These are phyloP conservation scores for Epichloe typhina DNA, from an alignment of 2,329 filamentous ascomycete species.

Conservation along the genomic window DNA sequence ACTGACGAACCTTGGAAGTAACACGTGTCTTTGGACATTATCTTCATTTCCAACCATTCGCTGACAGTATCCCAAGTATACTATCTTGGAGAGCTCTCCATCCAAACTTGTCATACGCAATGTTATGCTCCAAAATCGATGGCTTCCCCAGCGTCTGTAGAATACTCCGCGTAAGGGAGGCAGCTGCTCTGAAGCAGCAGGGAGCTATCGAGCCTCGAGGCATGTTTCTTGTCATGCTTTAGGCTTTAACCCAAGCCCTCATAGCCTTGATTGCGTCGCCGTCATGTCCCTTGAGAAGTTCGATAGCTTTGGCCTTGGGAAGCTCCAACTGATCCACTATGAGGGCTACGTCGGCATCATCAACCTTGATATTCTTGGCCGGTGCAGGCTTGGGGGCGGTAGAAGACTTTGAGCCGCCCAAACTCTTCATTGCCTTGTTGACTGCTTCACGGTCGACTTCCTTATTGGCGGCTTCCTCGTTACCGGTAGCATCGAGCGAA, in stretches of 20 bases:
- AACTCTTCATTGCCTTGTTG: constrained; percentile 56
- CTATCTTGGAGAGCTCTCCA: not conserved
- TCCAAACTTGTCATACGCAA: not conserved
- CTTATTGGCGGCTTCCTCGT: constrained; percentile 33
- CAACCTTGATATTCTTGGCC: constrained; percentile 58
- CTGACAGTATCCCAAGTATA: not conserved
- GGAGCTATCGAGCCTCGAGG: not conserved
- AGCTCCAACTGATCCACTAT: constrained; percentile 63
- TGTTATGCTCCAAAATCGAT: not conserved
- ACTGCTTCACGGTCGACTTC: constrained; percentile 58
- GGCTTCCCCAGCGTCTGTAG: not conserved
- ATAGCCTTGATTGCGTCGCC: constrained; percentile 58
- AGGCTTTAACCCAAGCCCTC: constrained; percentile 34
- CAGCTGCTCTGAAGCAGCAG: not conserved
- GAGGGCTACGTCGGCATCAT: constrained; percentile 55
- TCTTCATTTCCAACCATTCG: not conserved
- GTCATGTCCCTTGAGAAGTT: constrained; percentile 58
- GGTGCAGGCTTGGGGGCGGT: constrained; percentile 17
- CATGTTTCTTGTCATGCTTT: not conserved
- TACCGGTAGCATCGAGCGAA: constrained; percentile 41
- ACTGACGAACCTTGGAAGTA: not conserved
- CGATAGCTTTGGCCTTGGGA: constrained; percentile 57
- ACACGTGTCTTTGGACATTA: not conserved
- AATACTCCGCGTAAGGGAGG: not conserved
- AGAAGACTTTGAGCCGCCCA: constrained; percentile 26